Percentiles rank a stretch among this genome's conserved stretches.
Conservation (phyloP, 768 basidiomycete genomes). For the Mycena albidolilacea region DNA sequence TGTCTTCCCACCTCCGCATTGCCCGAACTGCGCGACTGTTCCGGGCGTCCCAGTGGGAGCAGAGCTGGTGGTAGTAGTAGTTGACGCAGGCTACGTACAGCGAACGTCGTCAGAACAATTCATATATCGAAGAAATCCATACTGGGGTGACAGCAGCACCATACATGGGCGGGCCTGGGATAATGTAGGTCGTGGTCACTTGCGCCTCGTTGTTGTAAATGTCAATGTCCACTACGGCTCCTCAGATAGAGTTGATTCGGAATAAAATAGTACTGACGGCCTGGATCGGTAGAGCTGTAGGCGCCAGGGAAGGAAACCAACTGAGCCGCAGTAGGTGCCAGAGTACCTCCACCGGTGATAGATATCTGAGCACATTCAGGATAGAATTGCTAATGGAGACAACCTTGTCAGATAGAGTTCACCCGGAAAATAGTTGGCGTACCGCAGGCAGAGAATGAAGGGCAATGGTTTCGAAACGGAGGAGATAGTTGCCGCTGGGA, state of each 20-base stretch:
- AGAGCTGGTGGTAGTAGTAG: conserved; percentile 37
- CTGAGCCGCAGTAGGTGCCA: conserved; percentile 57
- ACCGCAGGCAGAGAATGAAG: conserved; percentile 70
- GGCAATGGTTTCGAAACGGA: conserved; percentile 66
- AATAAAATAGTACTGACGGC: conserved; percentile 49
- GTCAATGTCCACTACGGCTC: conserved; percentile 53
- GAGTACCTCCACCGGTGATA: conserved; percentile 58
- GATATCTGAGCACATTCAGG: conserved; percentile 68
- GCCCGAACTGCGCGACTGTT: conserved; percentile 56
- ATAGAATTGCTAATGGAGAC: conserved; percentile 69
- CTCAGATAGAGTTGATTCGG: conserved; percentile 20
- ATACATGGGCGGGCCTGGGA: conserved; percentile 65
- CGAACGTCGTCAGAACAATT: conserved; percentile 32
- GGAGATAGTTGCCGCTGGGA: conserved; percentile 60
- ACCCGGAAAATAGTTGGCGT: conserved; percentile 34
- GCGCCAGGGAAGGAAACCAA: conserved; percentile 65
- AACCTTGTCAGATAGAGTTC: conserved; percentile 34
- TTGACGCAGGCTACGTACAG: conserved; percentile 8
- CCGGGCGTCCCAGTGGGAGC: conserved; percentile 42
- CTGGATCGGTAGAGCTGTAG: conserved; percentile 60
- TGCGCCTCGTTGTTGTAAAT: conserved; percentile 57
- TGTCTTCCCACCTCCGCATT: conserved; percentile 50
- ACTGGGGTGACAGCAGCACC: conserved; percentile 43
- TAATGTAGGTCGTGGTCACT: conserved; percentile 56
- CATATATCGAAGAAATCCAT: too few species aligned